Conservation (phyloP, 768 basidiomycete genomes). For the Psilocybe subaeruginosa region DNA sequence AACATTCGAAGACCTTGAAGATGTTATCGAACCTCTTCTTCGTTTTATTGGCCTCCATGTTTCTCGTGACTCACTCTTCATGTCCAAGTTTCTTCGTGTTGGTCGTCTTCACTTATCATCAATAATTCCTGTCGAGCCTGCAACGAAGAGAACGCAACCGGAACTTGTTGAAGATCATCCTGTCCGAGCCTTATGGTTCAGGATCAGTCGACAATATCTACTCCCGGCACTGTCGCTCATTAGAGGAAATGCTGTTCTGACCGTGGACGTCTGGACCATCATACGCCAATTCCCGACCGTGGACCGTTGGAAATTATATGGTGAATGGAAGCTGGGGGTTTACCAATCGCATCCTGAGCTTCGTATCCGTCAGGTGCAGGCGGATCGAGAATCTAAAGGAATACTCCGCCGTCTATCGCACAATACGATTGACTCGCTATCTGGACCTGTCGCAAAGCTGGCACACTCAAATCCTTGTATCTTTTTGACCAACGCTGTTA, state of each 20-base stretch:
- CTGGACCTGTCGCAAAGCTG: conserved; percentile 88
- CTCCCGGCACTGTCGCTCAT: conserved; percentile 88
- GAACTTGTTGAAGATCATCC: conserved; percentile 62
- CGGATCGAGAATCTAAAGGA: conserved; percentile 86
- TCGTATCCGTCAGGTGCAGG: conserved; percentile 77
- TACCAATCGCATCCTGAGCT: conserved; percentile 83
- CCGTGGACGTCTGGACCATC: conserved; percentile 92
- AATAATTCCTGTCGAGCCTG: conserved; percentile 57
- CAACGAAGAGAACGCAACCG: conserved; percentile 59
- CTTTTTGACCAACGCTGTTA: conserved; percentile 86
- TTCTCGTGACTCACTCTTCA: conserved; percentile 74
- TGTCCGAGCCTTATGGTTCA: conserved; percentile 82
- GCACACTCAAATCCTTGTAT: conserved; percentile 94
- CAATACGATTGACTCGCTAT: conserved; percentile 82
- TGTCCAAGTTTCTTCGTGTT: conserved; percentile 81
- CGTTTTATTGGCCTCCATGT: conserved; percentile 80
- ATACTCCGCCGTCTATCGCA: conserved; percentile 86
- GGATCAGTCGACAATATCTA: conserved; percentile 75
- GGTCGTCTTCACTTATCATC: conserved; percentile 67
- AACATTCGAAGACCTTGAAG: conserved; percentile 67
- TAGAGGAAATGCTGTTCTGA: conserved; percentile 84
- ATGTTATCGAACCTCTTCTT: conserved; percentile 80
- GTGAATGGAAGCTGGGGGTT: conserved; percentile 84
- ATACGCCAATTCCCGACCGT: conserved; percentile 78
- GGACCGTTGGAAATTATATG: conserved; percentile 89